These are phyloP conservation scores for Polyporus arcularius DNA, from an alignment of 768 basidiomycete species.

Conservation along the genomic window DNA sequence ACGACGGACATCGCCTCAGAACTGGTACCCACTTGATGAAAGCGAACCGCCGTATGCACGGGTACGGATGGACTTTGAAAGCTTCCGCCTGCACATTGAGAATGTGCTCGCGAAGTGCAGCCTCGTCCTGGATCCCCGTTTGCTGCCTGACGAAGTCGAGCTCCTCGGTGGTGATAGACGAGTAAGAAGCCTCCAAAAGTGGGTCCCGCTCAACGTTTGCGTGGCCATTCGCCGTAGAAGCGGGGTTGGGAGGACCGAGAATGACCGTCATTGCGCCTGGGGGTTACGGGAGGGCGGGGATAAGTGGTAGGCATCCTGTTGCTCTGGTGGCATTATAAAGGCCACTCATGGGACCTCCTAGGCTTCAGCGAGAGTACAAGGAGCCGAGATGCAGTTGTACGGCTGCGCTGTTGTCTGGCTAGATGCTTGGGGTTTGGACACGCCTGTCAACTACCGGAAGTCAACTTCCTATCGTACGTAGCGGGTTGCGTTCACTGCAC, in stretches of 20 bases:
- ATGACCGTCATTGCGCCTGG: background rate
- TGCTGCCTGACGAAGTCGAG: conserved; percentile 20
- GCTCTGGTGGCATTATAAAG: too few relatives aligned
- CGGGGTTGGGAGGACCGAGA: background rate
- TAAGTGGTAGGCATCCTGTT: too few relatives aligned
- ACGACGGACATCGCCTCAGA: conserved; percentile 19
- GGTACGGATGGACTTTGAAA: conserved; percentile 31
- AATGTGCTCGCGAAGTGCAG: conserved; percentile 29
- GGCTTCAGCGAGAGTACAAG: too few relatives aligned
- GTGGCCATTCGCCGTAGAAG: background rate
- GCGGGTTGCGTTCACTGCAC: too few relatives aligned
- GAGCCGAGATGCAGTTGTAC: too few relatives aligned
- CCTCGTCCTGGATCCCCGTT: conserved; percentile 31
- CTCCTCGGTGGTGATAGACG: conserved; percentile 17
- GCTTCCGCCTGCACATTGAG: conserved; percentile 28
- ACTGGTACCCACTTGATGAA: conserved; percentile 24
- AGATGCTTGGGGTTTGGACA: too few relatives aligned
- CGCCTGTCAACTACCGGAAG: too few relatives aligned
- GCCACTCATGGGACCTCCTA: too few relatives aligned
- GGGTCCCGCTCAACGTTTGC: background rate
- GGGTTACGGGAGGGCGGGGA: background rate
- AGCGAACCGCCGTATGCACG: conserved; percentile 31
- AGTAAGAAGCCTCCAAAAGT: conserved; percentile 14
- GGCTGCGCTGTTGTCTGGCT: too few relatives aligned
- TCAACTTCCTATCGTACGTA: too few relatives aligned